Evolutionary conservation across 2,329 filamentous ascomycete genomes (phyloP).

Genomic region (Colletotrichum sublineola): DNA sequence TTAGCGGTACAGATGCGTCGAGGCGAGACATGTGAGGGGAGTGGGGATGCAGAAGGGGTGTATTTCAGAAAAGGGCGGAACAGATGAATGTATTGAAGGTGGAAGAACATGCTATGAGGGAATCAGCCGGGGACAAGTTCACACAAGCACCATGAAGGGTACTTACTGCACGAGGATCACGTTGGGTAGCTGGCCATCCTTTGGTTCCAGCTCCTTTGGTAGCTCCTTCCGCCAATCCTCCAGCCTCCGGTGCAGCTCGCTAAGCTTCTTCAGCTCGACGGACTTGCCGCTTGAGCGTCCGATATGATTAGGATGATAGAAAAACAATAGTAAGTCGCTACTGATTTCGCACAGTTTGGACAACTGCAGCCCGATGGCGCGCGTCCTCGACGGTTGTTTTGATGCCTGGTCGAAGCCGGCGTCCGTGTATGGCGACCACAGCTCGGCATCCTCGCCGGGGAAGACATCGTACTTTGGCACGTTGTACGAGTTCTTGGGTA

Average conservation of each 20-base stretch:
- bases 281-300: conserved; percentile 78
- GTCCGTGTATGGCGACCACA: conserved; percentile 92
- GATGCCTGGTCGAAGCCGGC: conserved; percentile 79
- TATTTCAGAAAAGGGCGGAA: conserved; percentile 97
- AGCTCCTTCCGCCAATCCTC: conserved; percentile 90
- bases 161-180: conserved; percentile 87
- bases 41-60: conserved; percentile 81
- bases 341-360: conserved; percentile 92
- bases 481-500: conserved; percentile 83
- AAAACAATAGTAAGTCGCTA: conserved; percentile 87
- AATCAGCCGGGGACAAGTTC: conserved; percentile 44
- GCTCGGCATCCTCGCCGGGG: conserved; percentile 85
- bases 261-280: conserved; percentile 90
- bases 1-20: conserved; percentile 92
- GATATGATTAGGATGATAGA: conserved; percentile 85
- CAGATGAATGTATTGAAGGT: conserved; percentile 93
- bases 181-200: conserved; percentile 89
- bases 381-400: conserved; percentile 84
- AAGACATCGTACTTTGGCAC: conserved; percentile 93
- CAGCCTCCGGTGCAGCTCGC: conserved; percentile 88
- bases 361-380: conserved; percentile 85
- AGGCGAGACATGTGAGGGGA: conserved; percentile 89
- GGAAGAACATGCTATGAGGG: conserved; percentile 88
- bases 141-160: background rate
- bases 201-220: conserved; percentile 88